Base-by-base conservation (phyloP, 2,329 filamentous ascomycete genomes). In the Reticulascus tulasneorum region DNA sequence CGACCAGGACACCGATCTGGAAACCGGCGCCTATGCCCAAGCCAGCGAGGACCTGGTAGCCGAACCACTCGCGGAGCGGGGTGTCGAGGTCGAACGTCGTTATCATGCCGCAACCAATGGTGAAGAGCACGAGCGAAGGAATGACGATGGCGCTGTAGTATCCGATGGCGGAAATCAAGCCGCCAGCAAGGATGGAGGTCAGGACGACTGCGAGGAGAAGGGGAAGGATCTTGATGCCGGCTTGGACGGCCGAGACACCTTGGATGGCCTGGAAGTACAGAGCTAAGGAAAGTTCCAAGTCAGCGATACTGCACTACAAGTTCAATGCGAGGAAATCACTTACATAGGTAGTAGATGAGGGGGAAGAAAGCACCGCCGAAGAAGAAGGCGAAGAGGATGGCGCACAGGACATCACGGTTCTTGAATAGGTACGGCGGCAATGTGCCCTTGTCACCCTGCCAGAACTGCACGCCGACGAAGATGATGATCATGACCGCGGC, bases 31-130 rank as follows among this genome's bases (percentile, higher is more conserved):
- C 69, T 19, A 74, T 63, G 18, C 75, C 77, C 3, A 77, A 56
- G 21, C 76, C 77, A 13, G 64, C 59, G 17, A 81, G 50, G 26
- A 75, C 68, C 50, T 79, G 75, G 52, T 73, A 79, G 13, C 75
- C 75, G 44, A 79, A 73, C 76, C 76, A 81, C 23, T 64, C 56
- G 10, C 55, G 51, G 2, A 69, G 53, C 2, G 64, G 58, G 6
- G 71, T 77, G 45, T 63, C 44, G 4, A 71, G 58, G 21, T 56
- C 53, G 9, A 78, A 65, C 0, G 73, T 78, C 1, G 73, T 72
- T 40, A 81, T 63, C 35, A 81, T 64, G 12, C 75, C 77, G 4
- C 62, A 54, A 8, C 75, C 74, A 37, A 77, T 52, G 23, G 69
- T 49, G 46, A 50, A 61, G 30, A 64, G 52, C 35, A 66, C 40